phyloP scores from a whole-genome alignment of 2,329 filamentous ascomycete genomes.

The Botryotinia calthae region DNA sequence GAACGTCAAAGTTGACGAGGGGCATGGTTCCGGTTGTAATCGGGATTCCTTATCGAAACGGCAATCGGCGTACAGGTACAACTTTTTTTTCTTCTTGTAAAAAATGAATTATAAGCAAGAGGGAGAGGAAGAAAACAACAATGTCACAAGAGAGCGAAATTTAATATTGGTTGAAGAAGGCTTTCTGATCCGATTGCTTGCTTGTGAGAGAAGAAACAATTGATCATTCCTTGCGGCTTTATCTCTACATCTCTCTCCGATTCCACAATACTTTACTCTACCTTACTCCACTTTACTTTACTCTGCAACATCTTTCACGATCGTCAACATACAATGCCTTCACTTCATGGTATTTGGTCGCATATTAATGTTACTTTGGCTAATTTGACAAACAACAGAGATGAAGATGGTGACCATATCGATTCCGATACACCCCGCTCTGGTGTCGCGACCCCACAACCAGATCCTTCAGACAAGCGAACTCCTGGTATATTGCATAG shows the following conservation, averaged over 20 bases:
- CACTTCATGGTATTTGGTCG: conserved; percentile 15
- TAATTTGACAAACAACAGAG: conserved; percentile 40
- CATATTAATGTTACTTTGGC: conserved; percentile 31
- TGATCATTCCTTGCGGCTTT: background rate
- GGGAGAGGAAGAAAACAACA: conserved; percentile 13
- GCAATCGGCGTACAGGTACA: conserved; percentile 29
- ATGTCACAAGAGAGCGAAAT: background rate
- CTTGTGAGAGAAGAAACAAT: background rate
- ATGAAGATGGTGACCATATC: conserved; percentile 73
- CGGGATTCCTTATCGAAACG: conserved; percentile 34
- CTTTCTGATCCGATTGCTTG: background rate
- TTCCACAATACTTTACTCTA: background rate
- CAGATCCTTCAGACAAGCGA: conserved; percentile 91
- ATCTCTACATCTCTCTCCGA: background rate
- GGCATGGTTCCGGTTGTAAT: conserved; percentile 29
- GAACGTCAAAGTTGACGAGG: conserved; percentile 35
- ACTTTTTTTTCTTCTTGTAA: conserved; percentile 3
- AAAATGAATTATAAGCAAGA: conserved; percentile 20
- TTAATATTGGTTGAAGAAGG: conserved; percentile 7
- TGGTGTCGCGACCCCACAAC: conserved; percentile 87
- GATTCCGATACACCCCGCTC: conserved; percentile 86
- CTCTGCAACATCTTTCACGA: background rate
- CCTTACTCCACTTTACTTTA: background rate
- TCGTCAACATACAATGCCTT: conserved; percentile 10
- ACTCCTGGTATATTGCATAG: conserved; percentile 90